Percentiles rank a stretch among this genome's conserved stretches.
These are phyloP conservation scores for Cichorium intybus DNA, from an alignment of 140 eudicot genomes.

Conservation along the genomic window DNA sequence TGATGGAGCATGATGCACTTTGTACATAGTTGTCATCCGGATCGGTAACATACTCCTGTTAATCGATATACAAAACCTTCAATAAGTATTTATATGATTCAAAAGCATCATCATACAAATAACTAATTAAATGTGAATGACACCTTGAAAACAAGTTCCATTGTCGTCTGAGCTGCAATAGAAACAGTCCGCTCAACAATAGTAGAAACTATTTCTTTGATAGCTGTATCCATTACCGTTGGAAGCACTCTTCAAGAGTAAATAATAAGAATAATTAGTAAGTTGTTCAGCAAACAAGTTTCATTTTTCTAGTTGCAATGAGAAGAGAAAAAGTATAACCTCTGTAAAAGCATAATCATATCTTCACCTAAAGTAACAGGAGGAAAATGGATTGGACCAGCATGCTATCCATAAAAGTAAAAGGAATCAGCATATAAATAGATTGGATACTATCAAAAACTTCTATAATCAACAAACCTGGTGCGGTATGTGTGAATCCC, in stretches of 20 bases:
- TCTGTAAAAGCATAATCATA: conserved; percentile 53
- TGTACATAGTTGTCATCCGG: conserved; percentile 29
- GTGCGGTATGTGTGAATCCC: conserved; percentile 30
- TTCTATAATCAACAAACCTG: conserved; percentile 36
- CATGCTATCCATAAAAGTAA: conserved; percentile 24
- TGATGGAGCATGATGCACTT: conserved; percentile 32
- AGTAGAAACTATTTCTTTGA: conserved; percentile 25
- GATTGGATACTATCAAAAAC: not conserved
- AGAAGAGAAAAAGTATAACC: conserved; percentile 40
- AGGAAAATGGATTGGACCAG: conserved; percentile 37
- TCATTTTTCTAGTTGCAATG: not conserved
- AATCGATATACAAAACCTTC: not conserved
- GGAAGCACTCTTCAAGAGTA: conserved; percentile 31
- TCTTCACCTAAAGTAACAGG: conserved; percentile 32
- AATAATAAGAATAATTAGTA: not conserved
- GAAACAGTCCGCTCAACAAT: conserved; percentile 29
- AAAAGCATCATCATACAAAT: not conserved
- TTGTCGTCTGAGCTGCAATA: conserved; percentile 39
- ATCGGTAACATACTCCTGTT: conserved; percentile 37
- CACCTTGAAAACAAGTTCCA: conserved; percentile 42
- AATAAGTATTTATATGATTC: not conserved
- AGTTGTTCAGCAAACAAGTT: not conserved
- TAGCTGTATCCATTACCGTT: conserved; percentile 29
- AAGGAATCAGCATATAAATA: not conserved
- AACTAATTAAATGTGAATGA: conserved; percentile 1